Percentiles rank a stretch among this genome's conserved stretches.
Evolutionary conservation across 768 basidiomycete genomes (phyloP).

Genomic region (Boletus patriciae): DNA sequence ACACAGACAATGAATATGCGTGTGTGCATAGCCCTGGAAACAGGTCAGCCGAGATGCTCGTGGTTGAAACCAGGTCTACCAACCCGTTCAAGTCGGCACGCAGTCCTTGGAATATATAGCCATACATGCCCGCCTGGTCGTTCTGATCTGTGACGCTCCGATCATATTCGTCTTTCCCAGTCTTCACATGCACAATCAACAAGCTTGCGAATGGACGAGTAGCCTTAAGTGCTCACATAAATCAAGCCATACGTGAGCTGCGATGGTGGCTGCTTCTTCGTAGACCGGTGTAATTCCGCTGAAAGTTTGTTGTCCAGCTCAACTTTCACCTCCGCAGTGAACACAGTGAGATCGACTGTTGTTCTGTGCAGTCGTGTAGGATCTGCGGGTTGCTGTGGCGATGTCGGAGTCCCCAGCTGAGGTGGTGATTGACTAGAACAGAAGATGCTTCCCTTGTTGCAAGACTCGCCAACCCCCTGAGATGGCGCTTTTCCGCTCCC

Average conservation of each 20-base stretch:
- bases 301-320: not conserved
- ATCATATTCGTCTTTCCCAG: constrained; percentile 7
- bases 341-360: constrained; percentile 29
- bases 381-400: not conserved
- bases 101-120: constrained; percentile 8
- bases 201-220: not conserved
- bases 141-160: not conserved
- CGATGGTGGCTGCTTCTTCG: constrained; percentile 1
- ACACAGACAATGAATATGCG: constrained; percentile 75
- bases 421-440: not conserved
- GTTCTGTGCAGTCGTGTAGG: too few relatives aligned
- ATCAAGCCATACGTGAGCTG: not conserved
- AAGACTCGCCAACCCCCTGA: constrained; percentile 33
- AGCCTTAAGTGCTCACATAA: not conserved
- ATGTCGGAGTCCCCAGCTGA: too few relatives aligned
- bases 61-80: not conserved
- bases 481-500: too few relatives aligned
- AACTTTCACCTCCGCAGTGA: constrained; percentile 16
- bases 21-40: constrained; percentile 54
- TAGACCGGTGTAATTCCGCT: not conserved
- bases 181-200: not conserved
- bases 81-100: constrained; percentile 11
- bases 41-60: not conserved
- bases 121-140: not conserved
- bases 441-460: not conserved